A percentile compares a stretch with the other conserved stretches of the same genome.
These are phyloP conservation scores for Cryptococcus sp. DNA, from an alignment of 1,284 basidiomycete species.

Conservation along the genomic window DNA sequence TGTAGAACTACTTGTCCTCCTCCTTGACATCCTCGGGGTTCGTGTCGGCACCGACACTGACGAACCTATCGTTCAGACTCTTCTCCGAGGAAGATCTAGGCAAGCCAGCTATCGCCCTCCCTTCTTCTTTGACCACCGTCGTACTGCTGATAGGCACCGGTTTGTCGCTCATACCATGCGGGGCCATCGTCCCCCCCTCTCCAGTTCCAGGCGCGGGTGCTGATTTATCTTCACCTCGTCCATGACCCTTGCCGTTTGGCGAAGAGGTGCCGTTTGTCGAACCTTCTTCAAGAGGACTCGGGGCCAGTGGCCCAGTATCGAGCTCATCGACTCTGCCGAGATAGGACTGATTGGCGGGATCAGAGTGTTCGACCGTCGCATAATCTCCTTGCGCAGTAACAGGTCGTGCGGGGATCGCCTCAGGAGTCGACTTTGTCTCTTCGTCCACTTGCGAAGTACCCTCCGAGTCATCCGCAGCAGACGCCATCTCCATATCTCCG, in stretches of 20 bases:
- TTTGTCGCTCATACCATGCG: constrained; percentile 50
- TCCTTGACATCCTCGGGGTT: neutral
- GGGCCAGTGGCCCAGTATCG: constrained; percentile 48
- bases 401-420: constrained; percentile 4
- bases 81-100: constrained; percentile 27
- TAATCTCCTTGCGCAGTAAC: constrained; percentile 11
- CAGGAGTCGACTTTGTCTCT: neutral
- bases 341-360: constrained; percentile 45
- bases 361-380: constrained; percentile 4
- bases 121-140: constrained; percentile 33
- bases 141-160: constrained; percentile 49
- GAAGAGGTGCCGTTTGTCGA: no score
- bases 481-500: neutral
- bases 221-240: constrained; percentile 11
- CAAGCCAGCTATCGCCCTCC: constrained; percentile 39
- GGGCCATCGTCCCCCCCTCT: constrained; percentile 47
- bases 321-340: constrained; percentile 53
- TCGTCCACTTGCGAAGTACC: constrained; percentile 3
- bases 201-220: constrained; percentile 29
- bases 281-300: constrained; percentile 1
- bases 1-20: neutral
- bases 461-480: constrained; percentile 12
- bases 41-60: constrained; percentile 14
- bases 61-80: constrained; percentile 28
- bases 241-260: constrained; percentile 1